Base-by-base conservation (phyloP, 2,329 filamentous ascomycete species). In the Sporothrix mexicana region DNA sequence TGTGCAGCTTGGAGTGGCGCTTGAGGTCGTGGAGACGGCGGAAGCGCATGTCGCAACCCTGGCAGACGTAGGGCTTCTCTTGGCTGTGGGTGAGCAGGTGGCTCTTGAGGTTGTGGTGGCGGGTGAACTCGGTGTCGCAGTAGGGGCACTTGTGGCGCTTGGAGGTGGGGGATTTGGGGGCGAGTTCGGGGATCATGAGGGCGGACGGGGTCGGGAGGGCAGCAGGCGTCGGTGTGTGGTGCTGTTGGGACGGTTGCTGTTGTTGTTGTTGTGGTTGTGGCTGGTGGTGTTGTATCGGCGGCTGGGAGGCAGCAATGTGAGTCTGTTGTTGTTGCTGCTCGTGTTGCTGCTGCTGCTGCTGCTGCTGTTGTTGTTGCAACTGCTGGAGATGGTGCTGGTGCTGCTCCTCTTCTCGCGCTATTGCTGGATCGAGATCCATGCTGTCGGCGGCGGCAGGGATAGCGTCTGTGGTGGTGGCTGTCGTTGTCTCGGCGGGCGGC, bases 111-210 rank as follows among this genome's bases (percentile, higher is more conserved):
- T 99, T 98, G 80, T 98, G 96, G 80, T 98, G 96, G 61, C 96
- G 90, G 41, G 96, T 99, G 77, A 99, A 99, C 79, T 97, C 96
- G 5, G 96, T 98, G 53, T 94, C 90, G 85, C 96, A 99, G 81
- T 97, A 97, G 0, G 94, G 95, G 79, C 96, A 99, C 81, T 96
- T 97, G 84, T 99, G 95, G 79, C 96, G 95, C 84, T 97, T 98
- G 70, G 83, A 82, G 0, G 94, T 93, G 0, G 92, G 91, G 6
- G 94, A 93, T 77, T 90, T 88, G 66, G 90, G 90, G 71, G 84
- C 77, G 78, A 85, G 73, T 76, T 84, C 80, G 78, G 85, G 76
- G 17, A 74, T 73, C 9, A 49, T 15, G 10, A 62, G 55, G 15
- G 49, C 4, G 1, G 68, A 25, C 4, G 59, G 23, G 5, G 41